Conservation (phyloP, 2,329 filamentous ascomycete species). For the Alternaria dauci region DNA sequence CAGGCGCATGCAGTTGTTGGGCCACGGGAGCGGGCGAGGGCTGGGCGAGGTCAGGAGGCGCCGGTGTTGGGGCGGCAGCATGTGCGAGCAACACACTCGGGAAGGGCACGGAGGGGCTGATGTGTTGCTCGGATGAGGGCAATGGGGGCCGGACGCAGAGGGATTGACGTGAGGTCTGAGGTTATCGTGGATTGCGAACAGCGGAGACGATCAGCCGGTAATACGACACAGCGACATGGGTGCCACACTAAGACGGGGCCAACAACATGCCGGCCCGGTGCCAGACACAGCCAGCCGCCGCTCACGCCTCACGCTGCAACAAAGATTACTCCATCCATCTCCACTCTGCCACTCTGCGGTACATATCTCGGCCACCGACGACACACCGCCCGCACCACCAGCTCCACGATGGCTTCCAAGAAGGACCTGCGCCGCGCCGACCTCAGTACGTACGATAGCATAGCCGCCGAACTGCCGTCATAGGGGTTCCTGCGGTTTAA, state of each 20-base stretch:
- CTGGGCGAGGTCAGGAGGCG: constrained; percentile 19
- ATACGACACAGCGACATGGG: constrained; percentile 18
- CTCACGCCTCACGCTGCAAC: constrained; percentile 14
- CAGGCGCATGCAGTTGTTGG: constrained; percentile 38
- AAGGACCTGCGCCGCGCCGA: constrained; percentile 80
- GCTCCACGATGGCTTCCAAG: constrained; percentile 67
- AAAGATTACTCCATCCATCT: constrained; percentile 24
- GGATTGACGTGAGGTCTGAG: constrained; percentile 19
- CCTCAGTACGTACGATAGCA: constrained; percentile 65
- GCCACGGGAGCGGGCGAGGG: constrained; percentile 26
- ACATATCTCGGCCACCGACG: constrained; percentile 14
- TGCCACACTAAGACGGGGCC: constrained; percentile 10
- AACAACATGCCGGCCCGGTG: constrained; percentile 4
- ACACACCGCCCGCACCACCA: constrained; percentile 23
- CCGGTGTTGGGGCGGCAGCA: constrained; percentile 13
- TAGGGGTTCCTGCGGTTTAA: constrained; percentile 8
- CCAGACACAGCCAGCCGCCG: constrained; percentile 6
- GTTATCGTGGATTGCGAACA: constrained; percentile 20
- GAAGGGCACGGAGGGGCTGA: constrained; percentile 6
- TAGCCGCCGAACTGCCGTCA: background rate
- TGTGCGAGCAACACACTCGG: constrained; percentile 19
- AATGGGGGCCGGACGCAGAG: background rate
- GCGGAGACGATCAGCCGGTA: constrained; percentile 22
- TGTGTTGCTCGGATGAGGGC: constrained; percentile 19
- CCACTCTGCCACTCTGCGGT: constrained; percentile 15